Evolutionary conservation across 331 rosid genomes (phyloP).

Genomic region (Quercus phellos): DNA sequence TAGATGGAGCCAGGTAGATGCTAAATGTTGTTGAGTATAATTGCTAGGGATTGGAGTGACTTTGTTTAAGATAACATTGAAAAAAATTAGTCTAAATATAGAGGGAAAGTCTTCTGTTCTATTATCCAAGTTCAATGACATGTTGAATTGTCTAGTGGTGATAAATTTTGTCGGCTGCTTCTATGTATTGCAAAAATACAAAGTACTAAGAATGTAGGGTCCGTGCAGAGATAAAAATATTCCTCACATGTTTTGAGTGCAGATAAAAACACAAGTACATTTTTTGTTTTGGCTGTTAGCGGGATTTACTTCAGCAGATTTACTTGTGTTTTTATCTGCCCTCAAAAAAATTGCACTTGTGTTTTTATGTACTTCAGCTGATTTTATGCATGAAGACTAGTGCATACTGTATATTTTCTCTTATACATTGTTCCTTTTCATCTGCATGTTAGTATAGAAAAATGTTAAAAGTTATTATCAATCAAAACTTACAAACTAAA

Average conservation of each 20-base stretch:
- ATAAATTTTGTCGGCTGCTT: too few relatives aligned
- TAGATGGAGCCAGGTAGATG: not conserved
- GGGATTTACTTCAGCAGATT: not conserved
- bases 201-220: not conserved
- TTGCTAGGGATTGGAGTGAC: not conserved
- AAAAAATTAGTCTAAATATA: too few relatives aligned
- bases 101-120: too few relatives aligned
- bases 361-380: not conserved
- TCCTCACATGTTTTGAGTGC: not conserved
- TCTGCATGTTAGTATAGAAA: not conserved
- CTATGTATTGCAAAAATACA: not conserved
- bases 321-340: too few relatives aligned
- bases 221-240: not conserved
- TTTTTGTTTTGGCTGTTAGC: not conserved
- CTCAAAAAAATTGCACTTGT: too few relatives aligned
- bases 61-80: too few relatives aligned
- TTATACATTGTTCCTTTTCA: not conserved
- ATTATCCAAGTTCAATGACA: too few relatives aligned
- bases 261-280: not conserved
- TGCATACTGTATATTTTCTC: not conserved
- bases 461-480: too few relatives aligned
- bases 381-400: not conserved
- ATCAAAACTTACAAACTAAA: too few relatives aligned
- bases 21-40: not conserved
- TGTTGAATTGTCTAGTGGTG: too few relatives aligned